phyloP scores from a whole-genome alignment of 2,329 filamentous ascomycete genomes.

The Colletotrichum caudatum region DNA sequence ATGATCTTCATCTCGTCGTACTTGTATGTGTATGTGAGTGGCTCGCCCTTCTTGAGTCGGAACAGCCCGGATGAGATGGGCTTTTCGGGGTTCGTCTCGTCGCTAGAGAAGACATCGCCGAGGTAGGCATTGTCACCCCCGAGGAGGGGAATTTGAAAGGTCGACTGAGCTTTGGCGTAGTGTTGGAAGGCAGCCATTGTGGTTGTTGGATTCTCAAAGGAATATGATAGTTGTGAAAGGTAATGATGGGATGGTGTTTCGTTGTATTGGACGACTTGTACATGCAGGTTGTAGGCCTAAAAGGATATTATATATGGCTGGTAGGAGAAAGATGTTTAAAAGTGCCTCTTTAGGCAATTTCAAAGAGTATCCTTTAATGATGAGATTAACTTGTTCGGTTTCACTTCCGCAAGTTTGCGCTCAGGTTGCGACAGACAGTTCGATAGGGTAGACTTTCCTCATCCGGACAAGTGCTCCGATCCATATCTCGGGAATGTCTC shows the following conservation, averaged over 20 bases:
- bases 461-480: constrained; percentile 33
- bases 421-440: neutral
- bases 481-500: constrained; percentile 26
- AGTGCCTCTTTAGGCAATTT: constrained; percentile 2
- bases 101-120: constrained; percentile 70
- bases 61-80: constrained; percentile 75
- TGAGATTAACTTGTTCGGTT: neutral
- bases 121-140: constrained; percentile 77
- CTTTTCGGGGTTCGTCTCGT: constrained; percentile 66
- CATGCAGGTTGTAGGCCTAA: neutral
- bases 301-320: neutral
- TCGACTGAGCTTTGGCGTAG: constrained; percentile 68
- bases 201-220: neutral
- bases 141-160: constrained; percentile 73
- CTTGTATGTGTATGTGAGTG: constrained; percentile 75
- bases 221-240: neutral
- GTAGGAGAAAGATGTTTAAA: neutral
- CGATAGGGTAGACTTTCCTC: constrained; percentile 38
- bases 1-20: constrained; percentile 83
- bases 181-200: constrained; percentile 61
- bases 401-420: constrained; percentile 21
- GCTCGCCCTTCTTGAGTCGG: constrained; percentile 74
- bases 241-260: neutral
- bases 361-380: too few relatives aligned
- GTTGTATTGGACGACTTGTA: neutral